Base-by-base conservation (phyloP, 768 basidiomycete species). In the Lentinula aciculospora region DNA sequence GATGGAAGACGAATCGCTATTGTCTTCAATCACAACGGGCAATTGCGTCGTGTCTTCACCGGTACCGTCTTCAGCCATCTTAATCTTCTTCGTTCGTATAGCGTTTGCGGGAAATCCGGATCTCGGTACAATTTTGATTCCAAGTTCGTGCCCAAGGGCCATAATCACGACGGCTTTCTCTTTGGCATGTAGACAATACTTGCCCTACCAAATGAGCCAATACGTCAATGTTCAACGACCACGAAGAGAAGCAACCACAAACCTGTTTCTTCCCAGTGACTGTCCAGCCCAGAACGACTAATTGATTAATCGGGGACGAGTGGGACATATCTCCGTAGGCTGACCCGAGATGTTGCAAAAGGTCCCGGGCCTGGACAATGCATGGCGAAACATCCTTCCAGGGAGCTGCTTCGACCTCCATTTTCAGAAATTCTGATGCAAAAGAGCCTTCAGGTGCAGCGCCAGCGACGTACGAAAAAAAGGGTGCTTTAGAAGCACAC, bases 331-430 rank as follows among this genome's bases (percentile, higher is more conserved):
- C 68, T 36, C 62, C 71, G 32, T 73, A 72, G 46, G 56, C 55
- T 13, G 60, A 31, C 9, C 60, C 65, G 28, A 67, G 46, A 56
- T 68, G 62, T 48, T 65, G 60, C n/a, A 73, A 62, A 28, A 68
- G 64, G 27, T 63, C 66, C n/a, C 44, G 61, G 13, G 58, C 40
- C 36, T 59, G 61, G 39, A 13, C 7, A 28, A 62, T 28, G 55
- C 58, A 59, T 27, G 40, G 1, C 1, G 66, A 63, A 7, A 42
- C 57, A 31, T 37, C 68, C 59, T 31, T 32, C 28, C 58, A 59
- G 15, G 27, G 37, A 8, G 27, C 50, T 5, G 57, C 29, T 10
- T 6, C 7, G 21, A 40, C n/a, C 3, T 32, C 25, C 6, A 46
- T 15, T 21, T 28, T 19, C 19, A 34, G 23, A n/a, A 44, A 55